A percentile compares a stretch with the other conserved stretches of the same genome.
Conservation (phyloP, 345 rosid species). For the Salix arbutifolia region DNA sequence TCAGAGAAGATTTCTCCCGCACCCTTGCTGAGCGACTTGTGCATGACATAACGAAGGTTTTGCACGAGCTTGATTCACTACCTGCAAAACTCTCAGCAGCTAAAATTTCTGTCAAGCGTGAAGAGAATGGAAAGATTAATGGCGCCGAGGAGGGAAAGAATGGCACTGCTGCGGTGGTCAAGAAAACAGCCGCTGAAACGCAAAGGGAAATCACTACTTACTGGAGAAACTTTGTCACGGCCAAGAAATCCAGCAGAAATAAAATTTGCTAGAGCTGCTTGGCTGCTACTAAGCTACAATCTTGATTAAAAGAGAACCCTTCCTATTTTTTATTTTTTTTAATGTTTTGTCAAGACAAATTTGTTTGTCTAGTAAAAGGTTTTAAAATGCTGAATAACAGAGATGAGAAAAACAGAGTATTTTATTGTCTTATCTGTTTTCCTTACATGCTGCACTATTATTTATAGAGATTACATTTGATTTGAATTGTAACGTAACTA, state of each 20-base stretch:
- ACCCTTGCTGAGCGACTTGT: constrained; percentile 87
- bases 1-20: constrained; percentile 89
- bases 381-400: too few relatives aligned
- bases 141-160: constrained; percentile 4
- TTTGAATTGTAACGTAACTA: too few relatives aligned
- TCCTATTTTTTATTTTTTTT: neutral
- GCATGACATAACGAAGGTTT: constrained; percentile 64
- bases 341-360: neutral
- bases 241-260: constrained; percentile 49
- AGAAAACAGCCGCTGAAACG: constrained; percentile 65
- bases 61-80: constrained; percentile 63
- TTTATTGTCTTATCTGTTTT: too few relatives aligned
- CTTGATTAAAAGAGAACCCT: neutral
- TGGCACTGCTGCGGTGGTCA: constrained; percentile 20
- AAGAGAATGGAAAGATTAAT: constrained; percentile 20
- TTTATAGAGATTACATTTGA: too few relatives aligned
- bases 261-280: constrained; percentile 40
- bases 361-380: too few relatives aligned
- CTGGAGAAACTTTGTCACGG: constrained; percentile 70
- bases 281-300: neutral
- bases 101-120: constrained; percentile 22
- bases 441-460: too few relatives aligned
- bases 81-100: constrained; percentile 50
- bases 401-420: too few relatives aligned
- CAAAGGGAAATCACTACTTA: constrained; percentile 59